A percentile compares a stretch with the other conserved stretches of the same genome.
Evolutionary conservation across 176 grass and related monocot genomes (phyloP).

Genomic region (Eremochloa ophiuroides): DNA sequence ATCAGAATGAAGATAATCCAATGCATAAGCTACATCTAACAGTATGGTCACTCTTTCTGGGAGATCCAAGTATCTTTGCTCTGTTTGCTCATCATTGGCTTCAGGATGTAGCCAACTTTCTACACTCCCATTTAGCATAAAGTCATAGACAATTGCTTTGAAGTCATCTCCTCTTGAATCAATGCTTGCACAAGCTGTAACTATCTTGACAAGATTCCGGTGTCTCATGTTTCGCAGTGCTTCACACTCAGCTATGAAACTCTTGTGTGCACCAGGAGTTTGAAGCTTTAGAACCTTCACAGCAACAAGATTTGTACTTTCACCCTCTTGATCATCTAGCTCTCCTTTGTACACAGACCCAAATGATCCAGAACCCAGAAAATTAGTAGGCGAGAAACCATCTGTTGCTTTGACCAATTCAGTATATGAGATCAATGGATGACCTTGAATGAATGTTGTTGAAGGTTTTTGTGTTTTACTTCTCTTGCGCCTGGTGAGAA

Average conservation of each 20-base stretch:
- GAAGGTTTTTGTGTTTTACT: neutral
- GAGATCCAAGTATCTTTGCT: neutral
- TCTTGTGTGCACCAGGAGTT: neutral
- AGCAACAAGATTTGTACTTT: constrained; percentile 4
- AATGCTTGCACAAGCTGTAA: constrained; percentile 34
- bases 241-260: constrained; percentile 38
- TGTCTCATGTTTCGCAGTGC: constrained; percentile 21
- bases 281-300: constrained; percentile 33
- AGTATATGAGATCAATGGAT: neutral
- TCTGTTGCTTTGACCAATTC: constrained; percentile 11
- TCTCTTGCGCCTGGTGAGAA: neutral
- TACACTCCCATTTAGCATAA: constrained; percentile 5
- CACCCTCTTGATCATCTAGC: neutral
- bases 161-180: constrained; percentile 37
- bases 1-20: too few species aligned
- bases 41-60: neutral
- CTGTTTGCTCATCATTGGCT: neutral
- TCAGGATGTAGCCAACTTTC: constrained; percentile 37
- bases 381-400: neutral
- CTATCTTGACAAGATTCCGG: constrained; percentile 31
- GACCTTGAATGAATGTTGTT: neutral
- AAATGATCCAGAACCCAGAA: constrained; percentile 26
- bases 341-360: constrained; percentile 30
- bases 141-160: constrained; percentile 35
- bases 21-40: too few species aligned